phyloP scores from a whole-genome alignment of 192 early-diverging fungal species.

The Kappamyces sp. region DNA sequence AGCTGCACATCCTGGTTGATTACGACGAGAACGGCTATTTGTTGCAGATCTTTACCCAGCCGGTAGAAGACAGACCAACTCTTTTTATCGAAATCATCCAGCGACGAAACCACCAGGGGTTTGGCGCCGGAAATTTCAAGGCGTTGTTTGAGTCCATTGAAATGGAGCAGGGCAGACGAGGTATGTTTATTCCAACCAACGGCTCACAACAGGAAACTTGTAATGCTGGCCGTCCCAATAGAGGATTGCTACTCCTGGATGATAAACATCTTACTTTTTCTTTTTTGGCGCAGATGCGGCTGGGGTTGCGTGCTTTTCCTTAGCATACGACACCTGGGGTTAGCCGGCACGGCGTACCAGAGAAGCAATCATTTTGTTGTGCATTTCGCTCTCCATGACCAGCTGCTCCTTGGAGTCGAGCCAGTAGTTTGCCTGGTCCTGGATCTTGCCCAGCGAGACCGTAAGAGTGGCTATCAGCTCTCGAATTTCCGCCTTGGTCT shows the following conservation, averaged over 20 bases:
- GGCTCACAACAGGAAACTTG: slow-evolving; percentile 12
- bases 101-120: slow-evolving; percentile 78
- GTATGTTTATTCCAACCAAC: slow-evolving; percentile 18
- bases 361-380: slow-evolving; percentile 60
- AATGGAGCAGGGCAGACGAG: slow-evolving; percentile 86
- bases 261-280: too few relatives aligned
- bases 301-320: not conserved
- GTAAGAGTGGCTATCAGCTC: slow-evolving; percentile 29
- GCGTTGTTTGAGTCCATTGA: slow-evolving; percentile 95
- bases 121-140: slow-evolving; percentile 98
- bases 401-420: slow-evolving; percentile 56
- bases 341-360: slow-evolving; percentile 54
- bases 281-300: too few relatives aligned
- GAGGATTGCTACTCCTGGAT: too few relatives aligned
- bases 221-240: not conserved
- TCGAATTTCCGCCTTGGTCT: slow-evolving; percentile 30
- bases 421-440: slow-evolving; percentile 53
- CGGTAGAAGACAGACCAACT: slow-evolving; percentile 91
- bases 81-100: slow-evolving; percentile 98
- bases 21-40: slow-evolving; percentile 96
- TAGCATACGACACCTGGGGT: slow-evolving; percentile 19
- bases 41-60: slow-evolving; percentile 85
- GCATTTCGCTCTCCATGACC: slow-evolving; percentile 59
- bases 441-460: slow-evolving; percentile 32
- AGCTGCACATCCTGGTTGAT: slow-evolving; percentile 88